Evolutionary conservation across 441 rosid species (phyloP), one percentile per base, ranked within the genome.

Genomic region (Viola pubescens): DNA sequence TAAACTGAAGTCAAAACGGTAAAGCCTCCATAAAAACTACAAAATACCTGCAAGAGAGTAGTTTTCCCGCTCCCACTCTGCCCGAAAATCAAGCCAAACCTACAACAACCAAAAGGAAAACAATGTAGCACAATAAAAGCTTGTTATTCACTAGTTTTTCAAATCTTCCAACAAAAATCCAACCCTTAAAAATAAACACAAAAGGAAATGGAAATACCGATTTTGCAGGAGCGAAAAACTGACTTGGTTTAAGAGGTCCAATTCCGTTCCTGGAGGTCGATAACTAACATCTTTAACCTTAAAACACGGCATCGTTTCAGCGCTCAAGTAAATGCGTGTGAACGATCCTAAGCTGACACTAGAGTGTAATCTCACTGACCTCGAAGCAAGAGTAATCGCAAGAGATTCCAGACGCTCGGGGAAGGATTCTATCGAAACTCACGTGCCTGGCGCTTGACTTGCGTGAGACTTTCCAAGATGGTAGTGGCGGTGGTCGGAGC

Each of bases 51-150:
- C 77, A 92, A 71, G 19, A 89, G 88, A 40, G 98, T 92, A 67
- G 95, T 92, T 78, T 92, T 92, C 26, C 98, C 98, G 49, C 95
- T 89, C 74, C 98, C 95, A 70, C 98, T 92, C 79, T 77, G 85
- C 62, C 98, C 98, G 80, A 85, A 89, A 60, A 92, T 76, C 79
- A 92, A 82, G 59, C 98, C 98, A 78, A 92, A 85, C 75, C 98
- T 87, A 81, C 70, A 77, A 56, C 52, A 60, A 57, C 63, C 12
- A 49, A 54, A 40, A 48, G 2, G 9, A 42, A 70, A 59, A 8
- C 47, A 70, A 51, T 19, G 7, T 4, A 61, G 47, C 2, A 9
- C 6, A 54, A 52, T 39, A 11, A 16, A 53, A 46, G 19, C 37
- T 2, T 26, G 34, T 26, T 26, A 26, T 26, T 26, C 34, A 26